Evolutionary conservation across 2,329 filamentous ascomycete genomes (phyloP), one percentile per base, ranked within the genome.

Genomic region (Epichloe uncinata): DNA sequence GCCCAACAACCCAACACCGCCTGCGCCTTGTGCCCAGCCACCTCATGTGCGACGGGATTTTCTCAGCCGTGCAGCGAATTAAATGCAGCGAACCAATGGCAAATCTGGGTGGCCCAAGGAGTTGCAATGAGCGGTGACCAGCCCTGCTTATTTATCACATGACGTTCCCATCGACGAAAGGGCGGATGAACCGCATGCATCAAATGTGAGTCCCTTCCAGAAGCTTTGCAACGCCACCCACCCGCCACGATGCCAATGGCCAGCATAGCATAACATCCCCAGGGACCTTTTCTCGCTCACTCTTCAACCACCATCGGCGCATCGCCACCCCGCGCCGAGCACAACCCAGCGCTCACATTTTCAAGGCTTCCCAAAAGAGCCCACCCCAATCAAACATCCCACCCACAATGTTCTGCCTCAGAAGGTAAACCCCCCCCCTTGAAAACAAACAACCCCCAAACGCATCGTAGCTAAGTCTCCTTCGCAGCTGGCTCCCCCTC

Each of bases 401-500:
- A 12, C 40, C 8, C 44, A 34, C 54, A 51, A 82, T 82, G 79
- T 82, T 82, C 57, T 82, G 79, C 61, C 67, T 82, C 47, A 67
- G 78, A 62, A 82, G 78, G 78, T 80, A 65, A 43, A 30, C 20
- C 4, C 20, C 20, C 20, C 20, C 20, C 3, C n/a, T n/a, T n/a
- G n/a, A n/a, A n/a, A 37, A 22, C 9, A 38, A 38, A 7, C 22
- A 1, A 1, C 16, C 36, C 15, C 36, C 16, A 38, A 30, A 30
- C 26, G 26, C 26, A 30, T 20, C 15, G 20, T 43, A 16, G 26
- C 42, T 43, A 30, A n/a, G 7, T 30, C 8, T 30, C 6, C 13
- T 15, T 1, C 35, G 18, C 60, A 91, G 86, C 68, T 91, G 86
- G 84, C 78, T 93, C 47, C 87, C 87, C 33, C 81, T 93, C 58